These are phyloP conservation scores for Glycine tomentella DNA, from an alignment of 306 rosid species.

Conservation along the genomic window DNA sequence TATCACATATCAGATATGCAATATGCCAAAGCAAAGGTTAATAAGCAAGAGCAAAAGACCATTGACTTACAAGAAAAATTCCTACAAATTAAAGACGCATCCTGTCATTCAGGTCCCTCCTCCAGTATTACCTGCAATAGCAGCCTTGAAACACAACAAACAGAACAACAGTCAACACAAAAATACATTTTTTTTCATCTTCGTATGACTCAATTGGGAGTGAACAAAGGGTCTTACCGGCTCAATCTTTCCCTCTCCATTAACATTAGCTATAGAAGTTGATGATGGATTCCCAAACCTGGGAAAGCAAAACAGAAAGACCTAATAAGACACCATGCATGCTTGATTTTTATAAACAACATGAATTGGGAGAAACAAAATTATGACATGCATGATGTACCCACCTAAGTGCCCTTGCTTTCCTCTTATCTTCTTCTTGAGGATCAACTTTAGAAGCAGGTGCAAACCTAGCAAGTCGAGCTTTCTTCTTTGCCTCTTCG, in stretches of 20 bases:
- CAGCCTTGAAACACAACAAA: constrained; percentile 53
- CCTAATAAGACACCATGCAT: background rate
- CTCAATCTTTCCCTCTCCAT: constrained; percentile 65
- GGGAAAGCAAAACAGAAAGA: constrained; percentile 32
- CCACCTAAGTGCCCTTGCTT: constrained; percentile 88
- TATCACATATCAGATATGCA: background rate
- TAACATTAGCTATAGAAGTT: constrained; percentile 55
- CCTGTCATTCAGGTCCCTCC: constrained; percentile 64
- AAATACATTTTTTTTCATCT: background rate
- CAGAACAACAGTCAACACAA: constrained; percentile 46
- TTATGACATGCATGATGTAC: constrained; percentile 30
- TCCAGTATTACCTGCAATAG: constrained; percentile 71
- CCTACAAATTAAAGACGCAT: constrained; percentile 58
- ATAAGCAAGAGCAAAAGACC: background rate
- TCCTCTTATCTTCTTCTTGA: constrained; percentile 82
- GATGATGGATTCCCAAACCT: constrained; percentile 74
- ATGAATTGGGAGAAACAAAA: background rate
- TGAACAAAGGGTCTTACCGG: constrained; percentile 58
- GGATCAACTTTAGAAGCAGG: constrained; percentile 66
- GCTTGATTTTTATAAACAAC: background rate
- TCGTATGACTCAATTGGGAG: background rate
- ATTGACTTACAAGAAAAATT: constrained; percentile 45
- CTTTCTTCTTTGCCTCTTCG: constrained; percentile 80
- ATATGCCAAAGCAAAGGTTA: background rate
- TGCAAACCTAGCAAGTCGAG: constrained; percentile 79